Base-by-base conservation (phyloP, 768 basidiomycete genomes). In the Serendipita sp. region DNA sequence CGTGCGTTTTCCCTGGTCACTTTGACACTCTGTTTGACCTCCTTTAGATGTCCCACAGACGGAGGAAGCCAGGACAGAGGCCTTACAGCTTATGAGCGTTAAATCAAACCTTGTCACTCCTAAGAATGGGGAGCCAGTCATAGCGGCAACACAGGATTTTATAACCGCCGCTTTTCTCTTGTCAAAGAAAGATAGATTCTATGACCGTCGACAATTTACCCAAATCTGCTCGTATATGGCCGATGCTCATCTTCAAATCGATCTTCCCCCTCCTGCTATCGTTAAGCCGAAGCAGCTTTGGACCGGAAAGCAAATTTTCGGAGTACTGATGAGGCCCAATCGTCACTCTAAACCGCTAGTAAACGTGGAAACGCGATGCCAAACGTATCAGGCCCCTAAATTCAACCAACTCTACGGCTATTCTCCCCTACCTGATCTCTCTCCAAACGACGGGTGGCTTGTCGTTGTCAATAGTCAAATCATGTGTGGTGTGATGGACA, bases 231-330 rank as follows among this genome's bases (percentile, higher is more conserved):
- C 88, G 65, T 99, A 94, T 74, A 80, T 99, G 58, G 87, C 81
- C 16, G 96, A 98, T 70, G 95, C 91, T 29, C 81, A 88, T 69
- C 75, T 92, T 48, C 87, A 95, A 33, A 93, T 98, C 71, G 94
- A 98, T 70, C 84, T 99, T 60, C 96, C 96, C 10, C 91, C 93
- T 0, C 96, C 96, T 0, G 84, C 88, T 0, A 91, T 99, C 66
- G 84, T 86, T 83, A 98, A 96, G 72, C 96, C 96, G 8, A 80
- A 83, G 29, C 81, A 89, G 18, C 76, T 99, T 1, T 99, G 96
- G 96, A 98, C 96, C 0, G 96, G 96, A 34, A 99, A 99, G 71
- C 96, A 99, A 71, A 80, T 99, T n/a, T 98, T 97, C 80, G 92
- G 90, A 71, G 85, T 92, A 36, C 84, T 98, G 53, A 97, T 98